Evolutionary conservation across 164 flowering plant species (phyloP).

Genomic region (Brasenia schreberi): DNA sequence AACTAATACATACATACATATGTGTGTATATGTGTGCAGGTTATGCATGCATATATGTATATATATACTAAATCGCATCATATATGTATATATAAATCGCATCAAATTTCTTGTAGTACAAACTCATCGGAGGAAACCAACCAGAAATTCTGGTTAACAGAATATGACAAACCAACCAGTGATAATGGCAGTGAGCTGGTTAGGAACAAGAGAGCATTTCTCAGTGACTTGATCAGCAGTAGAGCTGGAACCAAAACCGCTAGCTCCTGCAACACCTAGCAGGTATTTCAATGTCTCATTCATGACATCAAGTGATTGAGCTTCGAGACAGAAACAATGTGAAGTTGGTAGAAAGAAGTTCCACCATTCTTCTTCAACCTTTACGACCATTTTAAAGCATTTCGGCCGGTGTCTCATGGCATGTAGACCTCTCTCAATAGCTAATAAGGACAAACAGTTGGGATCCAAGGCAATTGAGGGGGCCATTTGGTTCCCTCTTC

Average conservation of each 20-base stretch:
- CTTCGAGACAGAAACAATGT: not conserved
- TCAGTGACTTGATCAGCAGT: constrained; percentile 80
- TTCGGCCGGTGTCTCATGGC: not conserved
- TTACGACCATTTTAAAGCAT: not conserved
- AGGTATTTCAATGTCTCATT: constrained; percentile 72
- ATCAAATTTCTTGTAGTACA: too few relatives aligned
- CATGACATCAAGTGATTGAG: constrained; percentile 23
- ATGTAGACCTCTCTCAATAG: not conserved
- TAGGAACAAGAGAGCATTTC: constrained; percentile 15
- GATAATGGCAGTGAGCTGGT: constrained; percentile 70
- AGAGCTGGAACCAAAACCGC: constrained; percentile 89
- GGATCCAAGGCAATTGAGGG: not conserved
- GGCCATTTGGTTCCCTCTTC: not conserved
- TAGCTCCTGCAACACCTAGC: constrained; percentile 84
- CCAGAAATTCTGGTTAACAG: too few relatives aligned
- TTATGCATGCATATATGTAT: too few relatives aligned
- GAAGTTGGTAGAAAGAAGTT: not conserved
- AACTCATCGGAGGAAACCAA: not conserved
- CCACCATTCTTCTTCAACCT: not conserved
- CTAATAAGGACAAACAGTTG: not conserved
- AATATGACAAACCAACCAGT: constrained; percentile 43
- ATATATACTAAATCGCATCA: too few relatives aligned
- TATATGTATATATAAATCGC: too few relatives aligned
- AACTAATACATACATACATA: too few relatives aligned
- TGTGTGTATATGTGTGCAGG: too few relatives aligned